Base-by-base conservation (phyloP, 139 green algal species). In the Tetradesmus obliquus region DNA sequence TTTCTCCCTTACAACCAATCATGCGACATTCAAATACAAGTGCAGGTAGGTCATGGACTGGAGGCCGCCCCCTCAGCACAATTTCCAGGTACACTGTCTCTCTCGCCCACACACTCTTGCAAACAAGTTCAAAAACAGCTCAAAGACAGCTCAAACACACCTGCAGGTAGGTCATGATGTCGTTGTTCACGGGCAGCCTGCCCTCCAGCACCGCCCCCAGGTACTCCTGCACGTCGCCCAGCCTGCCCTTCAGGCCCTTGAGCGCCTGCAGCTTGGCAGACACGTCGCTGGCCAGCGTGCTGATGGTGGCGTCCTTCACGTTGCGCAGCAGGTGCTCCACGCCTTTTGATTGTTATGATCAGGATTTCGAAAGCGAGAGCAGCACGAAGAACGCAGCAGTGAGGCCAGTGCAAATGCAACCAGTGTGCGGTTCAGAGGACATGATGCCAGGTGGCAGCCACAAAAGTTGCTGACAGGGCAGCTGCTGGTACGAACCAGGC, bases 301-400 rank as follows among this genome's bases (percentile, higher is more conserved):
- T 98, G 82, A 99, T 94, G 57, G 96, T 99, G 15, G 96, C 95
- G 83, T 99, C 98, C 90, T 95, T 95, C 3, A 99, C 98, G 91
- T 99, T 97, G 3, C 98, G 94, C 93, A 99, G 94, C 93, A 99
- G 92, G 95, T 99, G 98, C 97, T 99, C 98, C 89, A 99, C 98
- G 7, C 97, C 97, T 96, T 45, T 45, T 45, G 32, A 45, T 45
- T 45, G 32, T 45, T 45, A 45, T 45, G 32, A 45, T 45, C 32
- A 45, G 32, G 32, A 45, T 45, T 45, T 45, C 32, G 91, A 20
- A 79, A 3, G 45, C 32, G 0, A 57, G 5, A 88, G 57, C 84
- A 83, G 79, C 13, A 55, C 82, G 24, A 66, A 5, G 19, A 22
- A 53, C 19, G 76, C 82, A 88, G 7, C 80, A 84, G n/a, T 32